These are phyloP conservation scores for Lecanosticta acicola DNA, from an alignment of 2,329 filamentous ascomycete genomes.

Conservation along the genomic window DNA sequence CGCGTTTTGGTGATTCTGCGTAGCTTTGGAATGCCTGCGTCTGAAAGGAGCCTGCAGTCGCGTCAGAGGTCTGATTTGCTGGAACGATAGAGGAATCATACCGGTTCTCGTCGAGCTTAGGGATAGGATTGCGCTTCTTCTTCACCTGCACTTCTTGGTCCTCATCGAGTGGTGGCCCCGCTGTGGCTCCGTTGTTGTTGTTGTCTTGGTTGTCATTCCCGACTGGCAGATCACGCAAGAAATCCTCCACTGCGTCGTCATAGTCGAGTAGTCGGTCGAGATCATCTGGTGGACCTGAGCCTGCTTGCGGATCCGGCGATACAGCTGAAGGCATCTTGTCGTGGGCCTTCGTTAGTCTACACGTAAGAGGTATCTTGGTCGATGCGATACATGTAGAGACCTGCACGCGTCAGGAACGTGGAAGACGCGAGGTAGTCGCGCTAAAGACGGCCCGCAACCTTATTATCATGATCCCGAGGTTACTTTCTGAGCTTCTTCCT, in stretches of 20 bases:
- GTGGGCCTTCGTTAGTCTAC: too few species aligned
- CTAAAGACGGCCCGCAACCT: neutral
- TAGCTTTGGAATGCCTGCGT: slow-evolving; percentile 76
- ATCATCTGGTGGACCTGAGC: slow-evolving; percentile 36
- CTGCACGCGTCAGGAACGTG: slow-evolving; percentile 5
- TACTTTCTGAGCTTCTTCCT: neutral
- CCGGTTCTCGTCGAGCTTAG: slow-evolving; percentile 82
- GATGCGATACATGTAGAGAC: too few species aligned
- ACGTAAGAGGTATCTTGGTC: too few species aligned
- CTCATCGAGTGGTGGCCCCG: slow-evolving; percentile 52
- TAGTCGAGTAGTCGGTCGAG: slow-evolving; percentile 71
- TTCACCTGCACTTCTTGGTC: slow-evolving; percentile 80
- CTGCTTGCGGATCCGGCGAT: slow-evolving; percentile 17
- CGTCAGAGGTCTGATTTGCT: neutral
- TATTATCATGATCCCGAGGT: neutral
- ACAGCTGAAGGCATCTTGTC: slow-evolving; percentile 30
- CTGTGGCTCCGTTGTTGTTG: slow-evolving; percentile 42
- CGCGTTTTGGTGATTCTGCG: slow-evolving; percentile 62
- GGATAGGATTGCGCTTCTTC: slow-evolving; percentile 68
- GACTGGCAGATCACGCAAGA: slow-evolving; percentile 40
- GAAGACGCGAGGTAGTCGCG: slow-evolving; percentile 7
- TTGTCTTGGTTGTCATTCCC: slow-evolving; percentile 38
- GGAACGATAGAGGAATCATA: slow-evolving; percentile 32
- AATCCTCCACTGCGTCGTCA: slow-evolving; percentile 54
- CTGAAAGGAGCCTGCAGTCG: slow-evolving; percentile 65